Evolutionary conservation across 371 early-diverging fungal species (phyloP).

Genomic region (Saksenaea vasiformis): DNA sequence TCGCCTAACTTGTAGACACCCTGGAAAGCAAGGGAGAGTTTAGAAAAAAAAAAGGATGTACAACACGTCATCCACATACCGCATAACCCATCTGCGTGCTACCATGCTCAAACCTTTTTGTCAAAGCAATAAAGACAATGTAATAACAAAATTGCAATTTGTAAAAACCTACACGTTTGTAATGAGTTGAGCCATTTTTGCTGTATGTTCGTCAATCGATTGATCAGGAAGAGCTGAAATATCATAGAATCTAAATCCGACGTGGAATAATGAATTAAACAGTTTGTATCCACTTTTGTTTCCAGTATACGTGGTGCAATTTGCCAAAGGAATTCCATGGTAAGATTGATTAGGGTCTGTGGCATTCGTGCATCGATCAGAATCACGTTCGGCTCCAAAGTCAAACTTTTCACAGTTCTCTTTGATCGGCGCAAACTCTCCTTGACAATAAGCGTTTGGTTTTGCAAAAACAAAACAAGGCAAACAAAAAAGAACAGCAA

Average conservation of each 20-base stretch:
- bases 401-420: slow-evolving; percentile 17
- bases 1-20: slow-evolving; percentile 42
- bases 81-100: slow-evolving; percentile 46
- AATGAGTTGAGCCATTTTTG: slow-evolving; percentile 46
- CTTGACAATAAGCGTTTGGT: slow-evolving; percentile 14
- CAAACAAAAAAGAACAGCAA: not conserved
- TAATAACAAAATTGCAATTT: not conserved
- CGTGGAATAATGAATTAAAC: not conserved
- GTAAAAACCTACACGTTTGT: slow-evolving; percentile 52
- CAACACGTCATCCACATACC: slow-evolving; percentile 20
- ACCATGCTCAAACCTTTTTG: slow-evolving; percentile 42
- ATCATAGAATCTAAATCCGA: slow-evolving; percentile 35
- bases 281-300: not conserved
- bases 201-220: slow-evolving; percentile 28
- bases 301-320: slow-evolving; percentile 45
- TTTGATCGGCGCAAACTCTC: slow-evolving; percentile 12
- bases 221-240: slow-evolving; percentile 33
- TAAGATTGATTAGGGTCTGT: not conserved
- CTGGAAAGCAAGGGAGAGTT: slow-evolving; percentile 14
- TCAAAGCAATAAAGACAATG: not conserved
- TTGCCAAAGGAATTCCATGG: slow-evolving; percentile 24
- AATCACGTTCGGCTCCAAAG: slow-evolving; percentile 5
- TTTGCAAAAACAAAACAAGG: not conserved
- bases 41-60: slow-evolving; percentile 1
- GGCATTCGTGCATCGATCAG: not conserved